Percentiles rank a stretch among this genome's conserved stretches.
Conservation (phyloP, 1,284 basidiomycete species). For the Singerocomus inundabilis region DNA sequence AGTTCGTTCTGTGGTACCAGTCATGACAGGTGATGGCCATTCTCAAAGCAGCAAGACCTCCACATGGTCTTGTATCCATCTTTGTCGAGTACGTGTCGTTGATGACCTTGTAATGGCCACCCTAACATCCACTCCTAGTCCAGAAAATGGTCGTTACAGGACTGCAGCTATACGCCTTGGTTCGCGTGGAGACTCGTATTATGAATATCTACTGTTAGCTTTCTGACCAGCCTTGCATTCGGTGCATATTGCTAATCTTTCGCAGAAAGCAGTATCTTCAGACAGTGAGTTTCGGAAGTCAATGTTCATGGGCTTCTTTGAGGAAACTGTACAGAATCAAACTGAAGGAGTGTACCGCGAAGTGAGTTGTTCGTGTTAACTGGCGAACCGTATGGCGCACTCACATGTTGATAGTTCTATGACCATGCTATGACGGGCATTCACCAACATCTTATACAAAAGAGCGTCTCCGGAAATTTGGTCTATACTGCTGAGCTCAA, state of each 20-base stretch:
- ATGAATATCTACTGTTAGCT: slow-evolving; percentile 84
- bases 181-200: slow-evolving; percentile 92
- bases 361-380: slow-evolving; percentile 39
- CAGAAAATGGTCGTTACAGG: slow-evolving; percentile 67
- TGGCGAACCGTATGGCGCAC: not conserved
- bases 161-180: slow-evolving; percentile 84
- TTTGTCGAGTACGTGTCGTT: slow-evolving; percentile 65
- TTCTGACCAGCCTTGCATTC: not conserved
- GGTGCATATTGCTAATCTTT: slow-evolving; percentile 6
- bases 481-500: slow-evolving; percentile 83
- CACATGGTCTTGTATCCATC: slow-evolving; percentile 80
- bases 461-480: slow-evolving; percentile 56
- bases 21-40: slow-evolving; percentile 64
- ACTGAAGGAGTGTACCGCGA: slow-evolving; percentile 79
- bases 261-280: slow-evolving; percentile 77
- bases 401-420: slow-evolving; percentile 65
- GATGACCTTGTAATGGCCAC: slow-evolving; percentile 2
- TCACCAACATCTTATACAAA: slow-evolving; percentile 71
- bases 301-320: slow-evolving; percentile 1
- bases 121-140: slow-evolving; percentile 40
- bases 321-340: slow-evolving; percentile 53
- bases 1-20: slow-evolving; percentile 1
- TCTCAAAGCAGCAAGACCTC: slow-evolving; percentile 60
- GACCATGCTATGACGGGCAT: slow-evolving; percentile 81
- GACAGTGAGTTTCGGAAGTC: slow-evolving; percentile 48